Conservation (phyloP, 352 stramenopile genomes). For the Plasmopara halstedii region DNA sequence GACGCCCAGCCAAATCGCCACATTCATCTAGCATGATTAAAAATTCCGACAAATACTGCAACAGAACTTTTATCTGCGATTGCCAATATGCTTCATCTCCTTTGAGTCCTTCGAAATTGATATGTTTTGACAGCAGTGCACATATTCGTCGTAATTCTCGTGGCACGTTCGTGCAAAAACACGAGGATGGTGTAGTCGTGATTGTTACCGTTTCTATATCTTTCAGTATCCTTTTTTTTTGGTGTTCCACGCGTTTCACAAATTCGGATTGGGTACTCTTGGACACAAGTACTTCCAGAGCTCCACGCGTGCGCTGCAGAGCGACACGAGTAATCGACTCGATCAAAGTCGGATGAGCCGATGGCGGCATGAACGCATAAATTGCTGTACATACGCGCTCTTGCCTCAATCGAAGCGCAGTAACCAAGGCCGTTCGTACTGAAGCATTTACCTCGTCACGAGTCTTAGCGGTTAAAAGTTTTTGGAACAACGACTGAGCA, state of each 20-base stretch:
- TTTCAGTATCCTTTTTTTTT: conserved; percentile 41
- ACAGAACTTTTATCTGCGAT: conserved; percentile 3
- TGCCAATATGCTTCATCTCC: conserved; percentile 14
- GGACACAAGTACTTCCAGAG: conserved; percentile 27
- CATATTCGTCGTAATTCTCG: conserved; percentile 14
- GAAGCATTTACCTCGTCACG: conserved; percentile 21
- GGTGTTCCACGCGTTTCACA: conserved; percentile 30
- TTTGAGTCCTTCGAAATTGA: neutral
- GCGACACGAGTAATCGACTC: conserved; percentile 28
- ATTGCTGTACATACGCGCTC: conserved; percentile 25
- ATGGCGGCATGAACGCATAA: conserved; percentile 28
- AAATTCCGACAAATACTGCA: conserved; percentile 10
- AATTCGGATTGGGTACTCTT: conserved; percentile 46
- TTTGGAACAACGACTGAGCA: conserved; percentile 21
- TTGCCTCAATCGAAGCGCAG: conserved; percentile 26
- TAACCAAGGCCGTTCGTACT: conserved; percentile 16
- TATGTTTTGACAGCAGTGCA: conserved; percentile 10
- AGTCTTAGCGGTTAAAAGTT: conserved; percentile 32
- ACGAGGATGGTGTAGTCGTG: neutral
- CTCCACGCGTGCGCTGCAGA: conserved; percentile 20
- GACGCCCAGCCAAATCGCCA: conserved; percentile 2
- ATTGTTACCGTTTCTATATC: conserved; percentile 10
- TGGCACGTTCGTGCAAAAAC: neutral
- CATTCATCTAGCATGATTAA: conserved; percentile 2
- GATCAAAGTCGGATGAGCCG: conserved; percentile 29